These are phyloP conservation scores for Cadophora gregata DNA, from an alignment of 2,329 filamentous ascomycete genomes.

Conservation along the genomic window DNA sequence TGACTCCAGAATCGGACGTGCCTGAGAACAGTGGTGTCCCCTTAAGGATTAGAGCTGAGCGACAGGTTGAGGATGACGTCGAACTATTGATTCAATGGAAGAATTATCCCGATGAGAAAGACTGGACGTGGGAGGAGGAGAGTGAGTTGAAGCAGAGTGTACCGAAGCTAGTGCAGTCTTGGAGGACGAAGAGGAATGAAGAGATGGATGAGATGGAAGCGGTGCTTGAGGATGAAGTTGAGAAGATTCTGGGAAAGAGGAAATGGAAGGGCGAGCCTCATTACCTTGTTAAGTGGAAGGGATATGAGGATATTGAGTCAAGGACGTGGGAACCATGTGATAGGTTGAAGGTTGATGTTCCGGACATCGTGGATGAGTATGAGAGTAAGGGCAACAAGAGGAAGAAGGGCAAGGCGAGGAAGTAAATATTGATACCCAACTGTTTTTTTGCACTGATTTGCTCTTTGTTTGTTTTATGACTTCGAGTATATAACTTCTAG, in stretches of 20 bases:
- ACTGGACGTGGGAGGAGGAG: constrained; percentile 34
- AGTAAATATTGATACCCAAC: constrained; percentile 11
- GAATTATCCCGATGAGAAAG: constrained; percentile 29
- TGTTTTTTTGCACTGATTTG: neutral
- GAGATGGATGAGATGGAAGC: neutral
- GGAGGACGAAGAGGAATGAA: constrained; percentile 19
- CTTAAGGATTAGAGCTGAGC: constrained; percentile 25
- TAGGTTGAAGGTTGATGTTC: constrained; percentile 22
- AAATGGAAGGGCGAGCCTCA: constrained; percentile 26
- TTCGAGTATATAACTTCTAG: neutral
- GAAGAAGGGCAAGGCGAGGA: constrained; percentile 13
- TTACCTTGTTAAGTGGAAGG: constrained; percentile 35
- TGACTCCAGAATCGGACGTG: constrained; percentile 4
- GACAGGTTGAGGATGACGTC: constrained; percentile 17
- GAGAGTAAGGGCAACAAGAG: constrained; percentile 9
- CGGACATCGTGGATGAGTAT: constrained; percentile 14
- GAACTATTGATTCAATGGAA: constrained; percentile 34
- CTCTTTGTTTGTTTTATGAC: neutral
- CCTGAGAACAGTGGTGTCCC: constrained; percentile 12
- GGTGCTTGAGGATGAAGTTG: constrained; percentile 20
- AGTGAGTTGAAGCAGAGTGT: constrained; percentile 19
- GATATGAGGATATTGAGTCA: constrained; percentile 29
- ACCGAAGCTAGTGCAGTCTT: constrained; percentile 28
- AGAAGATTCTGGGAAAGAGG: constrained; percentile 30
- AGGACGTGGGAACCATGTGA: constrained; percentile 36